Evolutionary conservation across 371 early-diverging fungal species (phyloP), one percentile per base, ranked within the genome.

Genomic region (Rhizopus sp.): DNA sequence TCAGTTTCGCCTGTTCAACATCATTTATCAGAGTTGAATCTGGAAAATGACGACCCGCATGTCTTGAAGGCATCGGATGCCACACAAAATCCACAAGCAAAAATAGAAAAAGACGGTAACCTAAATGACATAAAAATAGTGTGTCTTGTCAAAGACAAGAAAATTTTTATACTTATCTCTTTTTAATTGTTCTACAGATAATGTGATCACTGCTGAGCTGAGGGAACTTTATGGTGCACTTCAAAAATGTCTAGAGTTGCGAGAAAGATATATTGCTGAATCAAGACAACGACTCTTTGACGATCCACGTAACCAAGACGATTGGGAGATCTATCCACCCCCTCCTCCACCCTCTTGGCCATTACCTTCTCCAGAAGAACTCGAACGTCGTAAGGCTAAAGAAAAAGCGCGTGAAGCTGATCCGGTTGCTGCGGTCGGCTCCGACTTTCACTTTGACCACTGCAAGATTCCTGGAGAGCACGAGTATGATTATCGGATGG

Each of bases 311-410:
- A 93, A 96, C 70, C 53, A 59, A 4, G 81, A 79, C 9, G 84
- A 77, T 10, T 98, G 95, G 94, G 72, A 79, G 4, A 90, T 96
- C 44, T 95, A 96, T 66, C 98, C 98, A 35, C 82, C 86, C 0
- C 92, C 96, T 4, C 95, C 96, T 0, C 81, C 79, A 4, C 91
- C 91, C 4, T 78, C 86, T 1, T 91, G 90, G 85, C 83, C 86
- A 0, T 63, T 79, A 12, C 74, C 80, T 1, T 32, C 75, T 0
- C 58, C 78, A 64, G 70, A 84, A 63, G 64, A 81, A 69, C 44
- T 75, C 57, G 48, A 70, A 60, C 15, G 73, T 56, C 50, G 74
- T 56, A 61, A 76, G 63, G 47, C 63, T 45, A 73, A 73, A 55
- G 78, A 82, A 34, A 72, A 78, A 37, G 68, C 66, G 32, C 72